Conservation (phyloP, 208 protist species). For the Leishmania guyanensis region DNA sequence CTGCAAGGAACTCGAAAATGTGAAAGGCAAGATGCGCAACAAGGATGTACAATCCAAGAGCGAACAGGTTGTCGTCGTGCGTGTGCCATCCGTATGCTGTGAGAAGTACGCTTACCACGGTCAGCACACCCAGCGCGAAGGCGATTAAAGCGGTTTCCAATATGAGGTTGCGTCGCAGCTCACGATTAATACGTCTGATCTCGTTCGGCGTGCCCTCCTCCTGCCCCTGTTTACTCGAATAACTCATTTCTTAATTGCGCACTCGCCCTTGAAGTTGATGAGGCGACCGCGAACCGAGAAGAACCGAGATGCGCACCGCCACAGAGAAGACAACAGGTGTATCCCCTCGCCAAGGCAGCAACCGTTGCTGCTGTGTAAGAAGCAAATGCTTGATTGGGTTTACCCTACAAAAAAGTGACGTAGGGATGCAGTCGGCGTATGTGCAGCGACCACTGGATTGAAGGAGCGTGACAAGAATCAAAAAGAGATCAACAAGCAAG, state of each 20-base stretch:
- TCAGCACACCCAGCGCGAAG: constrained; percentile 58
- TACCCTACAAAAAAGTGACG: too few relatives aligned
- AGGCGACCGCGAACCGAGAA: not conserved
- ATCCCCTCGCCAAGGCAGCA: not conserved
- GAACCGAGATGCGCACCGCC: not conserved
- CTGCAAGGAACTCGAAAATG: constrained; percentile 75
- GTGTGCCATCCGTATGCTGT: constrained; percentile 39
- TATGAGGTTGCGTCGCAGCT: constrained; percentile 48
- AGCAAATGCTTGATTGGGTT: not conserved
- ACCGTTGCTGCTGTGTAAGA: not conserved
- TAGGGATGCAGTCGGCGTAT: too few relatives aligned
- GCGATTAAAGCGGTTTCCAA: constrained; percentile 53
- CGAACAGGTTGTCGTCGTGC: constrained; percentile 41
- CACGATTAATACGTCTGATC: constrained; percentile 10
- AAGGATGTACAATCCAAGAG: constrained; percentile 67
- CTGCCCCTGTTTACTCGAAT: not conserved
- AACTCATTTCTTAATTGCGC: not conserved
- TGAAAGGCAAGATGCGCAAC: constrained; percentile 72
- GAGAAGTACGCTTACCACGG: constrained; percentile 36
- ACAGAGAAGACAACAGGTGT: not conserved
- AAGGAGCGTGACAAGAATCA: too few relatives aligned
- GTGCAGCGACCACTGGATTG: not conserved
- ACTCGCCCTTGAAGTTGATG: not conserved
- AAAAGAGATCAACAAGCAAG: not conserved
- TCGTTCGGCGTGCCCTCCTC: not conserved